Base-by-base conservation (phyloP, 73 alveolate genomes). In the Paramecium caudatum region DNA sequence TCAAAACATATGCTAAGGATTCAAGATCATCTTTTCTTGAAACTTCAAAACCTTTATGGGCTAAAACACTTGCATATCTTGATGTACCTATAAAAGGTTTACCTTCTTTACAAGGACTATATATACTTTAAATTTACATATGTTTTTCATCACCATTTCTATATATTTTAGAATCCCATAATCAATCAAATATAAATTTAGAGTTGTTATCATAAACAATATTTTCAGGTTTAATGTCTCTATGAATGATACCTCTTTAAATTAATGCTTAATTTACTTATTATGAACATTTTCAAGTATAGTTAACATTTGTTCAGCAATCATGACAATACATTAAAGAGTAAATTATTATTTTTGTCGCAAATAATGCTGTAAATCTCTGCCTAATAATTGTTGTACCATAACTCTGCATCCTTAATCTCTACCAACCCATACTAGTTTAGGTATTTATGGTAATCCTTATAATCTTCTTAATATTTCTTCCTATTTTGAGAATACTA, bases 21-120 rank as follows among this genome's bases (percentile, higher is more conserved):
- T 94, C 98, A 2, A 94, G 39, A 65, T 94, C 98, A 92, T 92
- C 92, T 68, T 98, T 82, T 25, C 99, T 91, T 27, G 98, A 90
- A 65, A 94, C 94, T 91, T 96, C 99, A 27, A 93, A 81, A 23
- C 98, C 98, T 69, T 90, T 69, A 83, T 95, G 98, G 23, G 98
- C 94, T 85, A 90, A 74, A 9, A 94, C 27, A 36, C 95, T 84
- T 15, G 97, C 94, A 50, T 91, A 94, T 33, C 98, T 62, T 30
- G 96, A 94, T 36, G 98, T 94, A 85, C 97, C 65, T 9, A 96
- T 91, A 41, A 94, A 82, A 7, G 91, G 85, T 34, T 87, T 87
- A n/a, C 61, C 61, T 25, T 87, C 93, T 47, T 61, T 74, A n/a
- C 10, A 87, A 70, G 90, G 94, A 87, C 74, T 87, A 7, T 86